phyloP scores from a whole-genome alignment of 2,329 filamentous ascomycete species.

The Apiospora sp. region DNA sequence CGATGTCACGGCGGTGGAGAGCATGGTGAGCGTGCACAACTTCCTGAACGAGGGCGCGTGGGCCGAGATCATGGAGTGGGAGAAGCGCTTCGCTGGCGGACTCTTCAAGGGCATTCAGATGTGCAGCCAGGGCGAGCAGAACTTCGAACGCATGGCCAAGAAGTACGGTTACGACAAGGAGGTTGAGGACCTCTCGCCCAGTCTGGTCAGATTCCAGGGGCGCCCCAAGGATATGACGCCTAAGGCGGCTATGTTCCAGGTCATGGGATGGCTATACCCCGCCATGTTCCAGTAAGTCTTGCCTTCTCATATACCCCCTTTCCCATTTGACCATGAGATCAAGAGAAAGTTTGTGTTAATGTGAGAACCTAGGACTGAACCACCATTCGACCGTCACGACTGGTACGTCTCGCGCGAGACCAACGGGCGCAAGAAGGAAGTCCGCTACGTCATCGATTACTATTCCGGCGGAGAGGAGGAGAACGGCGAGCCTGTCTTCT shows the following conservation, averaged over 20 bases:
- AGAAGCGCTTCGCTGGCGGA: slow-evolving; percentile 82
- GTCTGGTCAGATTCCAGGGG: slow-evolving; percentile 86
- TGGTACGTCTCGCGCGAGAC: slow-evolving; percentile 87
- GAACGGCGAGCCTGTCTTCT: slow-evolving; percentile 93
- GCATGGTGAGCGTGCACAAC: slow-evolving; percentile 98
- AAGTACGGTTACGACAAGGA: slow-evolving; percentile 58
- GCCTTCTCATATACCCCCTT: no score
- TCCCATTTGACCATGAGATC: not conserved
- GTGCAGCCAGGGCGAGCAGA: slow-evolving; percentile 77
- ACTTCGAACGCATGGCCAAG: slow-evolving; percentile 52
- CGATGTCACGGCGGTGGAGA: slow-evolving; percentile 89
- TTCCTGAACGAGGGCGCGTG: slow-evolving; percentile 98
- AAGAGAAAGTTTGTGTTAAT: no score
- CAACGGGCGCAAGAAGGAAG: slow-evolving; percentile 74
- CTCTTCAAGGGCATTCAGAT: slow-evolving; percentile 75
- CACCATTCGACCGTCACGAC: slow-evolving; percentile 95
- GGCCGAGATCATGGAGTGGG: slow-evolving; percentile 94
- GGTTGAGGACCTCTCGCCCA: slow-evolving; percentile 67
- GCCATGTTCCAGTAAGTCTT: slow-evolving; percentile 74
- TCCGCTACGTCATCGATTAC: slow-evolving; percentile 97
- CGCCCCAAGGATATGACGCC: slow-evolving; percentile 89
- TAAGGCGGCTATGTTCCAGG: slow-evolving; percentile 85
- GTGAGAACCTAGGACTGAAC: slow-evolving; percentile 65
- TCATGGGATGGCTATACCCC: slow-evolving; percentile 82
- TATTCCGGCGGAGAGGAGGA: slow-evolving; percentile 87